These are phyloP conservation scores for Ceratocystiopsis minuta DNA, from an alignment of 2,329 filamentous ascomycete genomes.

Conservation along the genomic window DNA sequence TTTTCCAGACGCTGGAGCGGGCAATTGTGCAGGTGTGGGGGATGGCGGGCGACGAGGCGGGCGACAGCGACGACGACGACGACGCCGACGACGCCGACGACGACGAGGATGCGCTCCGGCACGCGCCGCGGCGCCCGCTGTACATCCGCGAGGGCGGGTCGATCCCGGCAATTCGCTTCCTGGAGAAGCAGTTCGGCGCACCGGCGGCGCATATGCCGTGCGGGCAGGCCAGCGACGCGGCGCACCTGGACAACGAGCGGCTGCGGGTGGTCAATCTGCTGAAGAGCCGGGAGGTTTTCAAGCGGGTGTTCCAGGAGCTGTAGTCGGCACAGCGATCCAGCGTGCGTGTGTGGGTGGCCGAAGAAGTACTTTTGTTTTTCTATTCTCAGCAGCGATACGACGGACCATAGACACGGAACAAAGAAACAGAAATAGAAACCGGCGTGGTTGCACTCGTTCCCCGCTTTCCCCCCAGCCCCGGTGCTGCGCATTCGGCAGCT, in stretches of 20 bases:
- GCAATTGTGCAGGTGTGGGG: slow-evolving; percentile 79
- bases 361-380: background rate
- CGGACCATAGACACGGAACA: no score
- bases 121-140: slow-evolving; percentile 43
- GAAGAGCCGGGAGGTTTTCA: slow-evolving; percentile 85
- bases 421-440: no score
- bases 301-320: slow-evolving; percentile 60
- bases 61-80: background rate
- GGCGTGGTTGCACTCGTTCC: no score
- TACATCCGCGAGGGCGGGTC: slow-evolving; percentile 93
- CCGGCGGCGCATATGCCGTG: slow-evolving; percentile 87
- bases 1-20: slow-evolving; percentile 74
- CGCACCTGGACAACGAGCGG: slow-evolving; percentile 91
- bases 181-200: slow-evolving; percentile 85
- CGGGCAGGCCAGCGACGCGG: slow-evolving; percentile 83
- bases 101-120: no score
- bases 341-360: background rate
- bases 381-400: no score
- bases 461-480: no score
- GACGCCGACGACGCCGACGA: slow-evolving; percentile 9
- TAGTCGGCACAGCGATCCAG: slow-evolving; percentile 9
- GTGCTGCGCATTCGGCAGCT: no score
- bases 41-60: slow-evolving; percentile 12
- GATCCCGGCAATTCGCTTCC: slow-evolving; percentile 82
- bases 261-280: slow-evolving; percentile 71